phyloP scores from a whole-genome alignment of 768 basidiomycete species.

The Tricholoma terreum region DNA sequence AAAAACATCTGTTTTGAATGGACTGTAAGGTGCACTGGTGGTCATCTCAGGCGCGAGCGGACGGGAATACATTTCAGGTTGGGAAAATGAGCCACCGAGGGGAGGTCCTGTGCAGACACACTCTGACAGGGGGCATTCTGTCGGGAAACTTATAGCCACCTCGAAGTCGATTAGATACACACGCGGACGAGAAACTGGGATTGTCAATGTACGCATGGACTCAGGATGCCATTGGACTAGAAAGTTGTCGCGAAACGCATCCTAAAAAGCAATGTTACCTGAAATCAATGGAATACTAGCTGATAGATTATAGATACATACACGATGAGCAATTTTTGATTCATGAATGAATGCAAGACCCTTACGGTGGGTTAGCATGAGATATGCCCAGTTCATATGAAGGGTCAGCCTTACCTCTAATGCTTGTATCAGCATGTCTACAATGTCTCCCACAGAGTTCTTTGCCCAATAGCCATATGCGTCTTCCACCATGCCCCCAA shows the following conservation, averaged over 20 bases:
- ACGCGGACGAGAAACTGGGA: slow-evolving; percentile 24
- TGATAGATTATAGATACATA: no score
- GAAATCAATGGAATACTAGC: background rate
- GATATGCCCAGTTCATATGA: slow-evolving; percentile 1
- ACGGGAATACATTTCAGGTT: slow-evolving; percentile 18
- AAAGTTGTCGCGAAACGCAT: slow-evolving; percentile 30
- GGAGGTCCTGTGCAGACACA: slow-evolving; percentile 15
- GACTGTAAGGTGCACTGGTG: slow-evolving; percentile 18
- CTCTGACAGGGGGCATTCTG: slow-evolving; percentile 12
- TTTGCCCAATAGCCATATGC: no score
- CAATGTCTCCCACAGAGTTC: no score
- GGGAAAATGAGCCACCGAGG: slow-evolving; percentile 16
- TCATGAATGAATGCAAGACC: slow-evolving; percentile 21
- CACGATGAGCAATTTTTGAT: slow-evolving; percentile 30
- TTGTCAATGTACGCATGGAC: slow-evolving; percentile 13
- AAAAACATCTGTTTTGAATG: slow-evolving; percentile 25
- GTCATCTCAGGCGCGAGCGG: slow-evolving; percentile 21
- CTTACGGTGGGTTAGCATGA: slow-evolving; percentile 13
- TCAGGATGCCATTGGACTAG: slow-evolving; percentile 30
- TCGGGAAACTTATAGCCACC: slow-evolving; percentile 24
- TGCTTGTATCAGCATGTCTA: slow-evolving; percentile 8
- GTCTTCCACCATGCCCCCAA: no score
- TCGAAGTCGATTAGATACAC: slow-evolving; percentile 33
- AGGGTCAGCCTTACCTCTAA: no score
- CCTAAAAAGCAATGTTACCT: slow-evolving; percentile 10